These are phyloP conservation scores for Eucalyptus tenuipes DNA, from an alignment of 345 rosid species.

Conservation along the genomic window DNA sequence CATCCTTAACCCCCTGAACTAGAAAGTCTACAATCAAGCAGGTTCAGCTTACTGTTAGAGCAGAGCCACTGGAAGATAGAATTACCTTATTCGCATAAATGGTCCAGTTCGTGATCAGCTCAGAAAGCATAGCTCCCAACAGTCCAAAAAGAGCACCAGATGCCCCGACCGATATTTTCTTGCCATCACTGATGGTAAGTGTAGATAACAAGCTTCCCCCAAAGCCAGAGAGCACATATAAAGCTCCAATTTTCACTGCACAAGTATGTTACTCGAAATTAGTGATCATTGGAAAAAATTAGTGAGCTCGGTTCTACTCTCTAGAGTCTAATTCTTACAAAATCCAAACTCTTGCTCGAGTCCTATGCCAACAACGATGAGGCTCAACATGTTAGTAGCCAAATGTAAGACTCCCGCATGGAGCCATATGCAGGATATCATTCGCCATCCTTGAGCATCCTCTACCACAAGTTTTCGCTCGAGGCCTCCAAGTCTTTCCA, in stretches of 20 bases:
- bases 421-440: slow-evolving; percentile 75
- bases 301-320: neutral
- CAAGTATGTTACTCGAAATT: neutral
- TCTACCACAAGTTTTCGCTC: slow-evolving; percentile 40
- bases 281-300: neutral
- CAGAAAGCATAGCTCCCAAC: slow-evolving; percentile 96
- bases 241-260: slow-evolving; percentile 66
- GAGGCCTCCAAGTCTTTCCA: slow-evolving; percentile 66
- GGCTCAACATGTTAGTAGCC: slow-evolving; percentile 69
- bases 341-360: slow-evolving; percentile 95
- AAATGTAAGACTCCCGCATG: slow-evolving; percentile 83
- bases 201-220: slow-evolving; percentile 85
- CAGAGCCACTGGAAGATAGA: neutral
- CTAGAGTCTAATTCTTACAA: slow-evolving; percentile 23
- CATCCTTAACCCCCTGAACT: neutral
- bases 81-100: slow-evolving; percentile 72
- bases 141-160: slow-evolving; percentile 94
- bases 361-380: slow-evolving; percentile 59
- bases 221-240: slow-evolving; percentile 64
- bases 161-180: slow-evolving; percentile 74
- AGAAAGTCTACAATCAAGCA: neutral
- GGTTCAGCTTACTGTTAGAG: neutral
- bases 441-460: slow-evolving; percentile 60
- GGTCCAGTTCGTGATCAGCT: slow-evolving; percentile 89
- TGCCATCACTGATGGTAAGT: slow-evolving; percentile 1